Evolutionary conservation across 164 flowering plant genomes (phyloP), one percentile per base, ranked within the genome.

Genomic region (Euptelea pleiosperma): DNA sequence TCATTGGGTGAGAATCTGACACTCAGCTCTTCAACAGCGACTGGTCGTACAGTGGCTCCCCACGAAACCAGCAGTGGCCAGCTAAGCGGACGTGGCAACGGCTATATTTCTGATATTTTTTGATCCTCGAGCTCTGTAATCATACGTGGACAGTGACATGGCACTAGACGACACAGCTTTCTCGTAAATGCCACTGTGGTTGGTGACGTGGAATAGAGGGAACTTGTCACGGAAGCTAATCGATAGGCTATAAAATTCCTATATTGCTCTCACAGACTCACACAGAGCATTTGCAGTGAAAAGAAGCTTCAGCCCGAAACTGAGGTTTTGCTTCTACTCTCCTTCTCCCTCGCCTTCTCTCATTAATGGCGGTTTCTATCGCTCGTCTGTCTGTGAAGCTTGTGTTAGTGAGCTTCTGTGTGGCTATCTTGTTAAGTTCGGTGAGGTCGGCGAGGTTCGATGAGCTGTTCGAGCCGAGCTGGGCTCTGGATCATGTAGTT

Each of bases 401-500:
- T 39, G 0, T 46, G 37, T 2, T 72, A 26, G 3, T 74, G 7
- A 51, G 66, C 36, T 33, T 75, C 19, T 55, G 47, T 18, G 30
- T 70, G 59, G 62, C 70, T 40, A 22, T 70, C 9, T 49, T 53
- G 3, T 12, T 74, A 63, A 42, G 72, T 48, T 42, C 49, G 33
- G 84, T 49, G 11, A 53, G 57, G 31, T 66, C 86, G 3, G 64
- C 82, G 0, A 84, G 61, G 65, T 92, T 92, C 45, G 83, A 79
- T 26, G 91, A 89, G 57, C 78, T 92, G 31, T 92, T 75, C 25
- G 88, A 85, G 63, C 83, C 97, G 1, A 69, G 79, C 52, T 92
- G 96, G 96, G 93, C 97, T 31, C 1, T 34, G 7, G 98, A 89
- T 53, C 98, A 92, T 68, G 70, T 87, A 28, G 33, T 41, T 9